Conservation (phyloP, 192 early-diverging fungal species). For the Oehlia diaphana region DNA sequence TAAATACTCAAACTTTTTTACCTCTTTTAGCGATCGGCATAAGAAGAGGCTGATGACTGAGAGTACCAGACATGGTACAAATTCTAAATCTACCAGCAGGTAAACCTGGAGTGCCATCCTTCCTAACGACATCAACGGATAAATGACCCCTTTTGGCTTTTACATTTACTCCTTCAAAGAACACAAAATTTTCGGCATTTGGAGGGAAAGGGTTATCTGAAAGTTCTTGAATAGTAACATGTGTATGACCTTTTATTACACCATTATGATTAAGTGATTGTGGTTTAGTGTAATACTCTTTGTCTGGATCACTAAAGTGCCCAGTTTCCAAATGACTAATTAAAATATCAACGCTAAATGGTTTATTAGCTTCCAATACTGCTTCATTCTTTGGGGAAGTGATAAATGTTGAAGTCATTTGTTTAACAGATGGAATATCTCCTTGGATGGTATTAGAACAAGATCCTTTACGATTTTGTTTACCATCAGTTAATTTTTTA, state of each 20-base stretch:
- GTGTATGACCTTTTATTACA: conserved; percentile 7
- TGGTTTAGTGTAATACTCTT: background rate
- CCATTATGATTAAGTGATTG: background rate
- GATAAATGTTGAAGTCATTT: conserved; percentile 8
- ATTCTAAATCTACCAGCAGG: conserved; percentile 2
- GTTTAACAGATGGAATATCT: background rate
- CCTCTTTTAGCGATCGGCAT: conserved; percentile 32
- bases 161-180: conserved; percentile 5
- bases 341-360: background rate
- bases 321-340: background rate
- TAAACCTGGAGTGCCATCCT: background rate
- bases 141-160: background rate
- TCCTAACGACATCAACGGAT: background rate
- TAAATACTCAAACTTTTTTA: background rate
- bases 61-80: conserved; percentile 8
- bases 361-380: background rate
- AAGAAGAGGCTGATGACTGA: conserved; percentile 1
- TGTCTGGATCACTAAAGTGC: conserved; percentile 1
- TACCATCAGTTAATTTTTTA: background rate
- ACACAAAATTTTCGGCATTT: background rate
- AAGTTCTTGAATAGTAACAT: background rate
- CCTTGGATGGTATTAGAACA: background rate
- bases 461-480: background rate
- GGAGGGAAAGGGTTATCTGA: background rate
- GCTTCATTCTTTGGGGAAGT: background rate